Evolutionary conservation across 139 green algal genomes (phyloP), one percentile per base, ranked within the genome.

Genomic region (Micractinium sp.): DNA sequence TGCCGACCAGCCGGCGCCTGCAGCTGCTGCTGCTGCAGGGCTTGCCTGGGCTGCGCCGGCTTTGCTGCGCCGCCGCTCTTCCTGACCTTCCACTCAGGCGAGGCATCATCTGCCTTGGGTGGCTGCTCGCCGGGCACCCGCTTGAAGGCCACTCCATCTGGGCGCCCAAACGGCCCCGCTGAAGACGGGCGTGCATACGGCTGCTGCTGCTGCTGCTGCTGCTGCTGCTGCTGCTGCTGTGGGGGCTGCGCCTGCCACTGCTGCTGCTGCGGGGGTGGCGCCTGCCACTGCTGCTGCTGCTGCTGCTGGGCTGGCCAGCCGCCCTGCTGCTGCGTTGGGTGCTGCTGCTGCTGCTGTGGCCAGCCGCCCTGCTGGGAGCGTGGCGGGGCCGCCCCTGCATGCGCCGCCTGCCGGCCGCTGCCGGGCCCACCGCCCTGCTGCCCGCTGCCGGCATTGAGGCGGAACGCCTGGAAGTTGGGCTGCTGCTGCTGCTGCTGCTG

Each of bases 41-140:
- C 60, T 4, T 25, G 85, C 71, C 41, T 25, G 3, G 16, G 12
- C 20, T 20, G 78, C 3, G 81, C 33, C 27, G 79, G 36, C 79
- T 29, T 60, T 22, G 47, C 29, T 39, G 56, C 66, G 39, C 83
- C 83, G 29, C 71, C 71, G 53, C 63, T 36, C 71, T 88, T 88
- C 71, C 35, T 88, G 41, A n/a, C 19, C 2, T 73, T 71, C 85
- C 85, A 88, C n/a, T 88, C 66, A 41, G 83, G 83, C 27, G 83
- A 87, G 14, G 67, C 41, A 35, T 35, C 31, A 1, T 31, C 39
- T 56, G 84, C 19, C 9, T 18, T 41, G n/a, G 27, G 29, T 23
- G 39, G n/a, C 71, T 66, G 69, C 33, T 69, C 33, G n/a, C 3
- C 13, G 31, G 13, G 31, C 31, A 38, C 22, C 71, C 18, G n/a